phyloP scores from a whole-genome alignment of 176 grass and related monocot species.

The Musa itinerans region DNA sequence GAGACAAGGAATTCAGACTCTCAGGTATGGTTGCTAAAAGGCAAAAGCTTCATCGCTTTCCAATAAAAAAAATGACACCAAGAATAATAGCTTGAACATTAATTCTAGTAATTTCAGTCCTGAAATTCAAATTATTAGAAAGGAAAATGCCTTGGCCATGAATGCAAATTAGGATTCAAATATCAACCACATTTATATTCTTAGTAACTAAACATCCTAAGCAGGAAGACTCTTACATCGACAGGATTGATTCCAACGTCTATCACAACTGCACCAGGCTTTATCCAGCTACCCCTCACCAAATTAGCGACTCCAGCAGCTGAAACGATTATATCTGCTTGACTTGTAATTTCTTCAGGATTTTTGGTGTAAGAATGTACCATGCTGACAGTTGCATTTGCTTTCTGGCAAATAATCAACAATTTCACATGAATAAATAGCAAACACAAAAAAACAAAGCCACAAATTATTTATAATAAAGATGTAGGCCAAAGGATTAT shows the following conservation, averaged over 20 bases:
- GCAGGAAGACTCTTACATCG: slow-evolving; percentile 45
- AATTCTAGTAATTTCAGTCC: too few relatives aligned
- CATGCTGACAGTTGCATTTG: slow-evolving; percentile 86
- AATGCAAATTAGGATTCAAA: not conserved
- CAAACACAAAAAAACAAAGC: not conserved
- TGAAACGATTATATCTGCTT: slow-evolving; percentile 84
- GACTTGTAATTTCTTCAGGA: slow-evolving; percentile 72
- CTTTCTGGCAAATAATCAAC: slow-evolving; percentile 61
- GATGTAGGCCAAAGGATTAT: slow-evolving; percentile 21
- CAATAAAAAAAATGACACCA: too few relatives aligned
- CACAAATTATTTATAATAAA: slow-evolving; percentile 11
- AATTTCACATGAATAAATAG: not conserved
- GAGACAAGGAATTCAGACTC: too few relatives aligned
- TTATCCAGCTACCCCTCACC: slow-evolving; percentile 91
- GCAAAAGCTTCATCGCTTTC: too few relatives aligned
- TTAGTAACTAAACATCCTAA: not conserved
- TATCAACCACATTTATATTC: not conserved
- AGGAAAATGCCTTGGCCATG: too few relatives aligned
- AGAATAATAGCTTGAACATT: too few relatives aligned
- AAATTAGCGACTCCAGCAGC: slow-evolving; percentile 86
- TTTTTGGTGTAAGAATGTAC: slow-evolving; percentile 85
- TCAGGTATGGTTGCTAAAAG: too few relatives aligned
- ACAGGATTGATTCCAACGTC: slow-evolving; percentile 98
- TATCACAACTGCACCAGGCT: slow-evolving; percentile 79
- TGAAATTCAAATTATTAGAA: too few relatives aligned